phyloP scores from a whole-genome alignment of 306 rosid species.

The Medicago truncatula region DNA sequence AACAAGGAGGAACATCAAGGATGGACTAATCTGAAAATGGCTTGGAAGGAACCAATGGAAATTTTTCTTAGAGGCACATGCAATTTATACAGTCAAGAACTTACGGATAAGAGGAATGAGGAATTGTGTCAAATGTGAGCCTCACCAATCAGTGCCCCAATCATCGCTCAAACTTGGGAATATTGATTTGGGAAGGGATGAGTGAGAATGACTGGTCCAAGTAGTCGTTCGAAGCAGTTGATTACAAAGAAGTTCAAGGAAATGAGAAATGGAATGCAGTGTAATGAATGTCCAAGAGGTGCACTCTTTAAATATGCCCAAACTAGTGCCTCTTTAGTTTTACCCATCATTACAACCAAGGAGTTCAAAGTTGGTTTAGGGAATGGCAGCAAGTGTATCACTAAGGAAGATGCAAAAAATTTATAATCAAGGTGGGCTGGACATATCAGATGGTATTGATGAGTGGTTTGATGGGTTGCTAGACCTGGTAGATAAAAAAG shows the following conservation, averaged over 20 bases:
- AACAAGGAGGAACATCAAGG: background rate
- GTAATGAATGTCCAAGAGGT: constrained; percentile 5
- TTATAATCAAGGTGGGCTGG: background rate
- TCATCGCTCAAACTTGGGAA: background rate
- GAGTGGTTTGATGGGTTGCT: constrained; percentile 23
- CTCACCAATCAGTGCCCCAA: background rate
- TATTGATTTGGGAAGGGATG: constrained; percentile 5
- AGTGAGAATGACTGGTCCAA: background rate
- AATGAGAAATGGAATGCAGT: background rate
- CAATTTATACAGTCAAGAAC: background rate
- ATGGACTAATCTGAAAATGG: background rate
- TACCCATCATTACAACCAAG: background rate
- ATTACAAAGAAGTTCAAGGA: background rate
- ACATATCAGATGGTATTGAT: constrained; percentile 14
- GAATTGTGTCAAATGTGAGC: constrained; percentile 3
- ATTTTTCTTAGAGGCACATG: background rate
- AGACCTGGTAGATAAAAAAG: background rate
- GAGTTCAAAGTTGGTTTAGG: background rate
- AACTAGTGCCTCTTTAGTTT: background rate
- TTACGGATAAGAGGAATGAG: background rate
- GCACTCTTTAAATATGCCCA: background rate
- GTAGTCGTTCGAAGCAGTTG: background rate
- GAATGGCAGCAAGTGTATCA: background rate
- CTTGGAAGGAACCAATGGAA: constrained; percentile 3
- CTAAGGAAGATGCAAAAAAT: background rate